Percentiles rank a stretch among this genome's conserved stretches.
phyloP scores from a whole-genome alignment of 441 rosid species.

The Hypseocharis bilobata region DNA sequence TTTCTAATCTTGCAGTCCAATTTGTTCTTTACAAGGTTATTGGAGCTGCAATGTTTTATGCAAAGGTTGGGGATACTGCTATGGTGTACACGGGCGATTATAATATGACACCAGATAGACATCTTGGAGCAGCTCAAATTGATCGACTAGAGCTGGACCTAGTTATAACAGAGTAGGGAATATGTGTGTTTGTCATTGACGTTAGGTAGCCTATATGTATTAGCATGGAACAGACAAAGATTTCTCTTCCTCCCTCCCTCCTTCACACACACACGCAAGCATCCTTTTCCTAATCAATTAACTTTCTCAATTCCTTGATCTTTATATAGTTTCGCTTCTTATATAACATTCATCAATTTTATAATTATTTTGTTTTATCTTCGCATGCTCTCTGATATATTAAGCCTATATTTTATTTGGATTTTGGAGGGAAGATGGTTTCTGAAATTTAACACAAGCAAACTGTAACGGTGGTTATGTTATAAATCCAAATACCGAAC shows the following conservation, averaged over 20 bases:
- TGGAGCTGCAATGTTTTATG: conserved; percentile 99
- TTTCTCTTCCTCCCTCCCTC: too few relatives aligned
- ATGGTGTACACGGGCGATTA: conserved; percentile 94
- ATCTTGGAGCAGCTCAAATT: conserved; percentile 94
- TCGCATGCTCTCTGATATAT: background rate
- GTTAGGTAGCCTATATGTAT: background rate
- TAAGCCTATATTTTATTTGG: background rate
- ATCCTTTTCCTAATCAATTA: too few relatives aligned
- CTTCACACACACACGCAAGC: too few relatives aligned
- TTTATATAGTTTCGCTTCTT: background rate
- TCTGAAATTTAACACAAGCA: background rate
- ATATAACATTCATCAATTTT: background rate
- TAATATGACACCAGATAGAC: conserved; percentile 96
- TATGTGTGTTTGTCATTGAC: background rate
- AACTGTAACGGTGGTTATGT: background rate
- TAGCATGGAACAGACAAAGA: background rate
- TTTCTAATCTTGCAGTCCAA: background rate
- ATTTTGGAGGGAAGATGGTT: background rate
- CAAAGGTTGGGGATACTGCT: conserved; percentile 76
- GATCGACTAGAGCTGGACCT: conserved; percentile 73
- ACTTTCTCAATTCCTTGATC: background rate
- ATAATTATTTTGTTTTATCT: background rate
- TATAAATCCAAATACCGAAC: background rate
- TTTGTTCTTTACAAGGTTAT: conserved; percentile 43
- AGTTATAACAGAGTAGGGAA: conserved; percentile 77